Base-by-base conservation (phyloP, 2,329 filamentous ascomycete genomes). In the Talaromyces sp. region DNA sequence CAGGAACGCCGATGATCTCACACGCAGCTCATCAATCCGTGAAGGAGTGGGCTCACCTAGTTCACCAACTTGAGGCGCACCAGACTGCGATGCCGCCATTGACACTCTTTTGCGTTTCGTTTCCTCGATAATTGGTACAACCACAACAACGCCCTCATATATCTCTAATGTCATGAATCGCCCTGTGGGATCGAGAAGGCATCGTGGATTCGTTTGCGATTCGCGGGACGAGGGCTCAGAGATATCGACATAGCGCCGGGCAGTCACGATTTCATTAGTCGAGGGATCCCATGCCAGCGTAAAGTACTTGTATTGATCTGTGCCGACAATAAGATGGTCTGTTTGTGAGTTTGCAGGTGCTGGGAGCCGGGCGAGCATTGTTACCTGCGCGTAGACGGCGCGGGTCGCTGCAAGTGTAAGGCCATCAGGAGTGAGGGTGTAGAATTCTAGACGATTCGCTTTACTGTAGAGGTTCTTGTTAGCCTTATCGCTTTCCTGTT, bases 261-360 rank as follows among this genome's bases (percentile, higher is more conserved):
- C 68, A 3, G 84, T 87, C 33, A 74, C 74, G 13, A 86, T 71
- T 49, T 80, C 73, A 17, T 77, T 79, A 20, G 67, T 74, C 1
- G 82, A 72, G 0, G 80, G 66, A 63, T 97, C 86, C 92, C 94
- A 99, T 14, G 82, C 86, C 17, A 96, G 73, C 1, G 91, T 96
- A 71, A 97, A 96, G 75, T 96, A 97, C 65, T 91, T 87, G 63
- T 90, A 89, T 50, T 89, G 86, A 68, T 96, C 89, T 42, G 94
- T 99, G 45, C 91, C 93, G 52, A 99, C 83, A 69, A 99, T 96
- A 55, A 99, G 83, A 56, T 97, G 85, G 63, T 97, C 91, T 43
- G 86, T 90, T 4, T 80, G 74, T 24, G 87, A 86, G 62, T 90
- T 84, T 44, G 85, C 84, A 5, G 92, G 91, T 3, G 66, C 62